Evolutionary conservation across 1,139 yeast genomes (phyloP).

Genomic region (Pichia sp.): DNA sequence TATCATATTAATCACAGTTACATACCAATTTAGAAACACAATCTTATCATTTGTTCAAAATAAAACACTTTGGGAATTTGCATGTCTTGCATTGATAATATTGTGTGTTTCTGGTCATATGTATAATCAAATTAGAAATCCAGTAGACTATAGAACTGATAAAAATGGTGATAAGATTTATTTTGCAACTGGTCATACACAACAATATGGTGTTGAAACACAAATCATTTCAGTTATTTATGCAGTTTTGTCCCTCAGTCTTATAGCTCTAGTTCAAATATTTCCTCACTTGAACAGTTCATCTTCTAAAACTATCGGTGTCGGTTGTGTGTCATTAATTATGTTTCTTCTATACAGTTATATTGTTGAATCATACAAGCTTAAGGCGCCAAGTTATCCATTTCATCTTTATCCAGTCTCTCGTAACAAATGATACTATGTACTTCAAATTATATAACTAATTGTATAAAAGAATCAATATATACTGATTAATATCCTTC

Average conservation of each 20-base stretch:
- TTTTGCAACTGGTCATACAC: conserved; percentile 59
- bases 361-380: conserved; percentile 47
- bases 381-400: conserved; percentile 62
- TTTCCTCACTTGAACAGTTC: conserved; percentile 41
- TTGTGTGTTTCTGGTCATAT: conserved; percentile 84
- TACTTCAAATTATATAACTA: neutral
- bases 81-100: conserved; percentile 50
- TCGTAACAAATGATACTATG: neutral
- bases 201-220: conserved; percentile 79
- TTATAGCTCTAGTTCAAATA: conserved; percentile 44
- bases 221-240: conserved; percentile 63
- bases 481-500: neutral
- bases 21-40: conserved; percentile 13
- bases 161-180: conserved; percentile 54
- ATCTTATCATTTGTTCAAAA: conserved; percentile 16
- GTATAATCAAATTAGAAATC: conserved; percentile 81
- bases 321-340: conserved; percentile 34
- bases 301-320: conserved; percentile 40
- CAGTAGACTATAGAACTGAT: conserved; percentile 59
- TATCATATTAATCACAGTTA: conserved; percentile 20
- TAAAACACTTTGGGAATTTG: conserved; percentile 26
- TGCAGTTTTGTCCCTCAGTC: conserved; percentile 46
- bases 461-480: neutral
- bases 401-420: conserved; percentile 24
- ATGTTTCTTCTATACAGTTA: conserved; percentile 49